Evolutionary conservation across 768 basidiomycete species (phyloP).

Genomic region (Lepiota subincarnata): DNA sequence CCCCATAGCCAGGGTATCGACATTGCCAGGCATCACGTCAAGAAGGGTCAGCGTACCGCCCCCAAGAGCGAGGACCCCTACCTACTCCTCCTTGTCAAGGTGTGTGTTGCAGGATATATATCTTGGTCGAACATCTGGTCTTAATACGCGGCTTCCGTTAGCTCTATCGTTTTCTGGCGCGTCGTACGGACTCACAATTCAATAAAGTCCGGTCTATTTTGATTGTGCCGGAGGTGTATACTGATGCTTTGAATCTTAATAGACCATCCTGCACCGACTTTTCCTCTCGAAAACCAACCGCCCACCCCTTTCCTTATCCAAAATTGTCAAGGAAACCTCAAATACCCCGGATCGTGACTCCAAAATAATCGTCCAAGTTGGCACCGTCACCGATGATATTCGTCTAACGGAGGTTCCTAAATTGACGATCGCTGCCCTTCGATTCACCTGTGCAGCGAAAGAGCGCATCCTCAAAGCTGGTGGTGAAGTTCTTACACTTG

Average conservation of each 20-base stretch:
- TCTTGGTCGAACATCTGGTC: background rate
- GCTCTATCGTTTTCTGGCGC: constrained; percentile 98
- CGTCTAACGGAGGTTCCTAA: constrained; percentile 85
- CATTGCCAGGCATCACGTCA: constrained; percentile 95
- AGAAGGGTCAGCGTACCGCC: constrained; percentile 90
- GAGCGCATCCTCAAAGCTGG: constrained; percentile 95
- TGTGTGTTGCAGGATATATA: constrained; percentile 38
- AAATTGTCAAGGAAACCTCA: constrained; percentile 80
- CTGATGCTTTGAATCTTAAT: constrained; percentile 11
- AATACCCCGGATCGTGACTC: constrained; percentile 60
- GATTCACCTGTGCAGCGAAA: constrained; percentile 89
- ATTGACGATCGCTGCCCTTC: constrained; percentile 88
- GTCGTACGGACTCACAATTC: constrained; percentile 92
- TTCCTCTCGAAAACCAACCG: constrained; percentile 98
- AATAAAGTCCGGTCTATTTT: constrained; percentile 65
- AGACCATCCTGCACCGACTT: constrained; percentile 93
- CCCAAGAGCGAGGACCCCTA: constrained; percentile 99
- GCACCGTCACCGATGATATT: constrained; percentile 93
- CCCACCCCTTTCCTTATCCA: constrained; percentile 91
- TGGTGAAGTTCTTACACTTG: constrained; percentile 91
- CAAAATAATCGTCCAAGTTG: constrained; percentile 87
- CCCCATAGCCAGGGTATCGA: constrained; percentile 82
- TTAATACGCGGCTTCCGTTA: constrained; percentile 28
- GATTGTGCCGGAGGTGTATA: constrained; percentile 1
- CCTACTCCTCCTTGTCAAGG: constrained; percentile 97